phyloP scores from a whole-genome alignment of 2,329 filamentous ascomycete species.

The Arthrinium phaeospermum region DNA sequence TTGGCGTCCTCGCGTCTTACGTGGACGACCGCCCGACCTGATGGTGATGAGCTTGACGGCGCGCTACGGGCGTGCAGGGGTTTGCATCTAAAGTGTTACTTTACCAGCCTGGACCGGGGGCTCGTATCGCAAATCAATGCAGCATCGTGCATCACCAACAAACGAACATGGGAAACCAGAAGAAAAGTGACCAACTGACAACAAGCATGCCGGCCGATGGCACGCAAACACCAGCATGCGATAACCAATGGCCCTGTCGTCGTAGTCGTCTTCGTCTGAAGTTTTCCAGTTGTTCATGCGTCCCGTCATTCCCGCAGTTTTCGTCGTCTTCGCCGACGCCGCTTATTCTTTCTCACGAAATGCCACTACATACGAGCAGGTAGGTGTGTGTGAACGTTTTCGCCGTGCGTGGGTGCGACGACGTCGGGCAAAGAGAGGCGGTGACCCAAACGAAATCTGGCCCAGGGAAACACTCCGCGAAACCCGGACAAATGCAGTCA shows the following conservation, averaged over 20 bases:
- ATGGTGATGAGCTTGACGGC: neutral
- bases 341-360: neutral
- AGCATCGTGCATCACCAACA: neutral
- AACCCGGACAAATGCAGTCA: neutral
- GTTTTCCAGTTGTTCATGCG: neutral
- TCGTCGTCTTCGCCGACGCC: neutral
- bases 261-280: neutral
- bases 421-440: neutral
- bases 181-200: neutral
- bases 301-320: neutral
- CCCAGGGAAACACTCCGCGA: conserved; percentile 9
- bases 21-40: neutral
- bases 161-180: neutral
- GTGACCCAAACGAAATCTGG: neutral
- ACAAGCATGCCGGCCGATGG: neutral
- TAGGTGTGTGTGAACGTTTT: too few species aligned
- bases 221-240: neutral
- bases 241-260: neutral
- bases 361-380: neutral
- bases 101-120: neutral
- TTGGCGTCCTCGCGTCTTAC: neutral
- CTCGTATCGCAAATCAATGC: neutral
- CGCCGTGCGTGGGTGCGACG: neutral
- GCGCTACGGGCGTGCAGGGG: neutral
- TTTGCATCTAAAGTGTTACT: neutral